Evolutionary conservation across 352 stramenopile species (phyloP).

Genomic region (Pythium phragmiticola): DNA sequence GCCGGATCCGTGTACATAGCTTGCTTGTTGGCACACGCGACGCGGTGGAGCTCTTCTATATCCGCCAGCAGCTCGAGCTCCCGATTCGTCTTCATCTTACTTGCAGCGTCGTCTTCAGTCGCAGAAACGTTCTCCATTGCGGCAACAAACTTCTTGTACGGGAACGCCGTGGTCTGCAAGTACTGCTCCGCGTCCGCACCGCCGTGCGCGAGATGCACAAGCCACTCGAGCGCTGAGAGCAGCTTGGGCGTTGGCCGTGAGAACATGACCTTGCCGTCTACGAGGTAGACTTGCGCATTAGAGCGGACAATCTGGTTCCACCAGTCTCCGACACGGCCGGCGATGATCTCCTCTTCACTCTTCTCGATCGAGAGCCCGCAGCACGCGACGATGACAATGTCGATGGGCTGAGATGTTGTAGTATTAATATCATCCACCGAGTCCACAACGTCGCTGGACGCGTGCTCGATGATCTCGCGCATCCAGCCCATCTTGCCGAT

Average conservation of each 20-base stretch:
- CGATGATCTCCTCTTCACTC: constrained; percentile 39
- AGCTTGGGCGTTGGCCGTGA: constrained; percentile 59
- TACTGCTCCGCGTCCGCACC: constrained; percentile 27
- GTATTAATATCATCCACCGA: constrained; percentile 15
- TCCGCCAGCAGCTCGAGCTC: constrained; percentile 25
- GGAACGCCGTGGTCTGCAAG: constrained; percentile 38
- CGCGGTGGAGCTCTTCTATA: constrained; percentile 67
- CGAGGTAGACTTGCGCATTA: constrained; percentile 40
- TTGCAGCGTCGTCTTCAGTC: background rate
- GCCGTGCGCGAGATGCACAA: constrained; percentile 40
- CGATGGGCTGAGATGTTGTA: constrained; percentile 14
- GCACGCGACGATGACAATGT: constrained; percentile 59
- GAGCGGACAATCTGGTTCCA: constrained; percentile 30
- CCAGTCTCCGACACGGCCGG: constrained; percentile 42
- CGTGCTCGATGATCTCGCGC: constrained; percentile 49
- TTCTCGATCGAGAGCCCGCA: constrained; percentile 53
- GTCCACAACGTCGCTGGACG: constrained; percentile 11
- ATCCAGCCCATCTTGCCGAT: constrained; percentile 65
- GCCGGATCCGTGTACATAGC: constrained; percentile 82
- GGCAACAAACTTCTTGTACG: constrained; percentile 36
- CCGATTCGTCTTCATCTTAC: constrained; percentile 14
- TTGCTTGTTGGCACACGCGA: constrained; percentile 64
- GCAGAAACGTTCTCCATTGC: constrained; percentile 12
- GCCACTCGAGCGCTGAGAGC: constrained; percentile 56
- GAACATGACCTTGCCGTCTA: constrained; percentile 77